Evolutionary conservation across 306 rosid species (phyloP).

Genomic region (Lablab purpureus): DNA sequence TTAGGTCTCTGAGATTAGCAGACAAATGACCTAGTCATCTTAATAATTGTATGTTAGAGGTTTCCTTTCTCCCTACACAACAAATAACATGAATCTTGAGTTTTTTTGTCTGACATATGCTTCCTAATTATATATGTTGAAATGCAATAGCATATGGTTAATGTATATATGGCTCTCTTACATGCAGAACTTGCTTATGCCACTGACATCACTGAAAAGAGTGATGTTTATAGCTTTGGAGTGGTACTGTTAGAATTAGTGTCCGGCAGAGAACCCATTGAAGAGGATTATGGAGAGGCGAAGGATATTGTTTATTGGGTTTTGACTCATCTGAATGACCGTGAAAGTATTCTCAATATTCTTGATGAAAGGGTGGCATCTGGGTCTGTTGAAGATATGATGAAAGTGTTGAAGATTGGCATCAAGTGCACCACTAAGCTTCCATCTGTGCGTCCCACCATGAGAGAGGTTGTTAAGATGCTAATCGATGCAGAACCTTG

Average conservation of each 20-base stretch:
- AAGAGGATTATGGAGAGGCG: constrained; percentile 87
- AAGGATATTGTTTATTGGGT: constrained; percentile 95
- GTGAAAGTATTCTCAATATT: constrained; percentile 60
- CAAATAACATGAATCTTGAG: not conserved
- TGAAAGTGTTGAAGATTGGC: constrained; percentile 83
- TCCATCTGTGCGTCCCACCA: constrained; percentile 85
- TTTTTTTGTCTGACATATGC: not conserved
- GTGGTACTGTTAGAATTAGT: constrained; percentile 86
- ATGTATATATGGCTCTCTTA: not conserved
- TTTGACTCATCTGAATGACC: constrained; percentile 64
- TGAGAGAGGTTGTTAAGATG: constrained; percentile 94
- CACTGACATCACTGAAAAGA: constrained; percentile 72
- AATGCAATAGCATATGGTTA: constrained; percentile 7
- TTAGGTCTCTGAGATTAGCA: not conserved
- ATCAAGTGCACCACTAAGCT: constrained; percentile 79
- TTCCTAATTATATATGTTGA: not conserved
- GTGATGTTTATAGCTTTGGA: constrained; percentile 94
- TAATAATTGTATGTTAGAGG: not conserved
- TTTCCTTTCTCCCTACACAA: not conserved
- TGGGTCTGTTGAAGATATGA: constrained; percentile 61
- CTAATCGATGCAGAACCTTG: constrained; percentile 75
- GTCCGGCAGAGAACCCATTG: constrained; percentile 80
- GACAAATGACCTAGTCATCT: not conserved
- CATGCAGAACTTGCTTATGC: constrained; percentile 88
- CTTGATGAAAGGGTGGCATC: constrained; percentile 69